Base-by-base conservation (phyloP, 192 early-diverging fungal genomes). In the Entomortierella parvispora region DNA sequence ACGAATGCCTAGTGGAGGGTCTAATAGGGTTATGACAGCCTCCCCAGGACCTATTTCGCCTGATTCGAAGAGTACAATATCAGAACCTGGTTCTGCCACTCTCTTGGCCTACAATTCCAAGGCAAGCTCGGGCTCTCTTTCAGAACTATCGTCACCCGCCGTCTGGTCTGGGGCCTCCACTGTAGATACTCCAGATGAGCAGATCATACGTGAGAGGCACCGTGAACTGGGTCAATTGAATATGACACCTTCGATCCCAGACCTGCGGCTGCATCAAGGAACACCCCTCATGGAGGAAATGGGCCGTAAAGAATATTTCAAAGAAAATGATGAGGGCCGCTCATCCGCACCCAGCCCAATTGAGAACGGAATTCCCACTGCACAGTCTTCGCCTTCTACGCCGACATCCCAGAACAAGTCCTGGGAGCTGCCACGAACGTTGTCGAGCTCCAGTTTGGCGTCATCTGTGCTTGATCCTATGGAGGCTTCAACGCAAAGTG, bases 1-100 rank as follows among this genome's bases (percentile, higher is more conserved):
- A 44, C 37, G 55, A 18, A 68, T 64, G 48, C 68, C 74, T 17
- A 77, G 74, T 32, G 49, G 56, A 25, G 74, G 65, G 33, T 77
- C 74, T 5, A 64, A 59, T 7, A 43, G 65, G 14, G 59, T 77
- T 6, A 42, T 68, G 40, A 46, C 54, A 2, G 48, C 68, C 6
- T 77, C 74, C 3, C 74, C 74, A 49, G 59, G 60, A 4, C 54
- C 60, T 14, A 31, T 50, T 25, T 68, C 74, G 7, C 54, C 74
- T 5, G 49, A 55, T 1, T 49, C 48, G 3, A 47, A 51, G 18
- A 50, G 15, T 32, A 7, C 52, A 0, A n/a, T 33, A 0, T 43
- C 43, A 4, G 23, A 22, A 11, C 14, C 29, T 26, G 31, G 51
- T 17, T 55, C 71, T 11, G 42, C 28, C 3, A 23, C 7, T 0